Evolutionary conservation across 345 rosid species (phyloP).

Genomic region (Brassica napus): DNA sequence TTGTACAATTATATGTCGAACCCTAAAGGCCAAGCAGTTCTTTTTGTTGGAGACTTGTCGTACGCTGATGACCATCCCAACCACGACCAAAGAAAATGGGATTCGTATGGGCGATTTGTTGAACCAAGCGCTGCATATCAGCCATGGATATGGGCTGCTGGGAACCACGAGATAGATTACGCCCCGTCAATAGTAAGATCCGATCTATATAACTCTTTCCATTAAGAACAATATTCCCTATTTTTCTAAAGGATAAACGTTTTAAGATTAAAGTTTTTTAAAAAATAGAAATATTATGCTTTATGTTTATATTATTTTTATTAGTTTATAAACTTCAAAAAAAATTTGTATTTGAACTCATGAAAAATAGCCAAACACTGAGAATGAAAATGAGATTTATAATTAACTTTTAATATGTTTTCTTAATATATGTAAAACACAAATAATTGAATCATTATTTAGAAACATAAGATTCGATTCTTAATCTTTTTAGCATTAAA

Average conservation of each 20-base stretch:
- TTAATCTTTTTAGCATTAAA: not conserved
- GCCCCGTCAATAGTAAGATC: constrained; percentile 42
- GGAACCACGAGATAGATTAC: constrained; percentile 52
- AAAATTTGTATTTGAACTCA: not conserved
- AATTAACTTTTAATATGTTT: no score
- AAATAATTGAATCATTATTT: not conserved
- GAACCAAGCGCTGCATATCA: constrained; percentile 52
- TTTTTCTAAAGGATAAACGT: not conserved
- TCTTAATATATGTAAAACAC: not conserved
- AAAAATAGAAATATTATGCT: no score
- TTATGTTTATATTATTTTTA: no score
- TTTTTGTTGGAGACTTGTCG: constrained; percentile 56
- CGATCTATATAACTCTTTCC: not conserved
- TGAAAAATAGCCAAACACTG: not conserved
- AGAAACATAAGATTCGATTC: not conserved
- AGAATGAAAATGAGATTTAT: not conserved
- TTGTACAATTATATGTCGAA: constrained; percentile 47
- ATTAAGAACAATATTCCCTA: not conserved
- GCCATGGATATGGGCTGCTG: constrained; percentile 53
- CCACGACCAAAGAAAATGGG: constrained; percentile 52
- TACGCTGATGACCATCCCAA: constrained; percentile 50
- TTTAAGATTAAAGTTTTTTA: not conserved
- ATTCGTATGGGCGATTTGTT: constrained; percentile 48
- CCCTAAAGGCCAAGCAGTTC: constrained; percentile 51
- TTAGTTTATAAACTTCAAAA: no score